Conservation (phyloP, 352 stramenopile genomes). For the Phytophthora fragariaefolia region DNA sequence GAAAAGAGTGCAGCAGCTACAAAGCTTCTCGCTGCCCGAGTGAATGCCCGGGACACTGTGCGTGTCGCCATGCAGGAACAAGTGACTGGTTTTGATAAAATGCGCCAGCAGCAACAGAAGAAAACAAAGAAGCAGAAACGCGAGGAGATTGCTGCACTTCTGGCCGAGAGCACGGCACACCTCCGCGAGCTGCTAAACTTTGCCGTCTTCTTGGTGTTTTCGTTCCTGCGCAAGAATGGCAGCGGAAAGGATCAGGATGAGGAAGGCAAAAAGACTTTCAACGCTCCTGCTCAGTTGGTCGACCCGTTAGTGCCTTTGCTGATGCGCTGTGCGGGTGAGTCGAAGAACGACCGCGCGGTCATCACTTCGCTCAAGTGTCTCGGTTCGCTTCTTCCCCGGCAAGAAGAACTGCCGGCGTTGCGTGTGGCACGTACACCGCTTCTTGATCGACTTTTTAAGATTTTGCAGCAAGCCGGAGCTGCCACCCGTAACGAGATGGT, state of each 20-base stretch:
- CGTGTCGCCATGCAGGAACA: conserved; percentile 70
- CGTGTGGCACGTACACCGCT: conserved; percentile 79
- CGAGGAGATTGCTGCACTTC: conserved; percentile 37
- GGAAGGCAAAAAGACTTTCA: conserved; percentile 26
- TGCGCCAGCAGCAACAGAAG: conserved; percentile 44
- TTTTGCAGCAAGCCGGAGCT: conserved; percentile 87
- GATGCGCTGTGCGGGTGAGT: conserved; percentile 91
- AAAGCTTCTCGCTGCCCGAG: conserved; percentile 61
- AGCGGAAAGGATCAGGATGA: conserved; percentile 27
- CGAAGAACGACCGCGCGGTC: conserved; percentile 92
- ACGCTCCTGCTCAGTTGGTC: conserved; percentile 65
- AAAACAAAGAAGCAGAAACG: conserved; percentile 55
- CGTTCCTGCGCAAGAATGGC: conserved; percentile 58
- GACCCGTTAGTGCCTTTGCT: conserved; percentile 94
- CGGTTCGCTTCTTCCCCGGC: conserved; percentile 81
- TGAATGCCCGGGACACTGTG: conserved; percentile 55
- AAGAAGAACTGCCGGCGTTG: conserved; percentile 91
- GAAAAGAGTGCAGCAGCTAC: conserved; percentile 78
- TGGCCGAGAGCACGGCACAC: conserved; percentile 59
- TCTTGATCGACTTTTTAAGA: conserved; percentile 93
- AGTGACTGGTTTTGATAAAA: conserved; percentile 85
- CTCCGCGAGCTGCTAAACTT: conserved; percentile 90
- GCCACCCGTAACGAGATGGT: conserved; percentile 95
- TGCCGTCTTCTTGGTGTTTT: conserved; percentile 77
- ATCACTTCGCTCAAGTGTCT: conserved; percentile 95